Conservation (phyloP, 2,329 filamentous ascomycete species). For the Endocalyx cinctus region DNA sequence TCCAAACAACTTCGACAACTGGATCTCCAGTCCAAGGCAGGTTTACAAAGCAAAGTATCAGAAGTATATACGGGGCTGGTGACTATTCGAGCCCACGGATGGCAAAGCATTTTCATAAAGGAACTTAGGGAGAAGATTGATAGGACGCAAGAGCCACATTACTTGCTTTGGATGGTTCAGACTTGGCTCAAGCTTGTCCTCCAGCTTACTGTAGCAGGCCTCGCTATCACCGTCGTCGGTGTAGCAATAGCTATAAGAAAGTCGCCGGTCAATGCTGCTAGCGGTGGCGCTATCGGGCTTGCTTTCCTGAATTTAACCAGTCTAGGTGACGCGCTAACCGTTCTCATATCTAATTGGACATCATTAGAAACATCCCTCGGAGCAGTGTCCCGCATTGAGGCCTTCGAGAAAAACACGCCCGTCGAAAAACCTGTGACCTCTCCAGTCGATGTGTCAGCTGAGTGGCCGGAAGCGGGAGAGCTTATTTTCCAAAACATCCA, state of each 20-base stretch:
- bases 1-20: slow-evolving; percentile 43
- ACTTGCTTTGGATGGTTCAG: slow-evolving; percentile 48
- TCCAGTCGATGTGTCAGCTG: slow-evolving; percentile 7
- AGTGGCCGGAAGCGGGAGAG: slow-evolving; percentile 10
- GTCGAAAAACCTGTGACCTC: slow-evolving; percentile 12
- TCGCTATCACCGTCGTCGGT: slow-evolving; percentile 41
- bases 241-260: slow-evolving; percentile 36
- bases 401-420: slow-evolving; percentile 16
- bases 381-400: slow-evolving; percentile 14
- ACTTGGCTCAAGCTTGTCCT: slow-evolving; percentile 49
- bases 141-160: slow-evolving; percentile 47
- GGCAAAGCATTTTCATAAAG: slow-evolving; percentile 28
- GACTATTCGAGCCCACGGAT: slow-evolving; percentile 42
- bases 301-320: slow-evolving; percentile 30
- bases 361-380: slow-evolving; percentile 11
- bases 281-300: slow-evolving; percentile 30
- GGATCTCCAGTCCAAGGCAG: slow-evolving; percentile 43
- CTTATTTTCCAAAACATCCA: slow-evolving; percentile 14
- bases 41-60: slow-evolving; percentile 39
- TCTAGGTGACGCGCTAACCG: slow-evolving; percentile 16
- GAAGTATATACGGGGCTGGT: slow-evolving; percentile 38
- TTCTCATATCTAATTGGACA: slow-evolving; percentile 11
- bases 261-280: too few relatives aligned
- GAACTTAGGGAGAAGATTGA: slow-evolving; percentile 37
- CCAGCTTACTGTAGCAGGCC: slow-evolving; percentile 44